These are phyloP conservation scores for Serendipita sp. DNA, from an alignment of 768 basidiomycete genomes.

Conservation along the genomic window DNA sequence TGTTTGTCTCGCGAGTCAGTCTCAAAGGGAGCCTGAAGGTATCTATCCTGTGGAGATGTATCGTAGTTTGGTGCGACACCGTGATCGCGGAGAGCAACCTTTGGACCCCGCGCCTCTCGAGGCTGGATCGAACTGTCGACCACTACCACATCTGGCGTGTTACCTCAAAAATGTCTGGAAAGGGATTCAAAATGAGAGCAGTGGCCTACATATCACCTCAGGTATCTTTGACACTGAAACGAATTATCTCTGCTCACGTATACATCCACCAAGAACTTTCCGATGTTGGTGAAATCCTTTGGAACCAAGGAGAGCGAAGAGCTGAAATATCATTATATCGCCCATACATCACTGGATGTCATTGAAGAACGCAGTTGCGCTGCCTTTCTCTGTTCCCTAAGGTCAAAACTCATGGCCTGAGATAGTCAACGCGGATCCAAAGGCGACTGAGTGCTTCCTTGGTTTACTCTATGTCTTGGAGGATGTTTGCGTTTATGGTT, in stretches of 20 bases:
- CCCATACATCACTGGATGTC: constrained; percentile 78
- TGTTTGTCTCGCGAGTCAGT: no score
- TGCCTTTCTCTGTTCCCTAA: constrained; percentile 9
- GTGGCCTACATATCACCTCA: constrained; percentile 1
- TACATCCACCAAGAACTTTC: constrained; percentile 47
- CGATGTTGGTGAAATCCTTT: constrained; percentile 63
- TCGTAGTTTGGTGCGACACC: no score
- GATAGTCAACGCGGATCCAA: constrained; percentile 28
- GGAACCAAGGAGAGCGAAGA: constrained; percentile 37
- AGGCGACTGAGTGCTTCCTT: constrained; percentile 62
- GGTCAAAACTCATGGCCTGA: constrained; percentile 10
- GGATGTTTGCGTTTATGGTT: constrained; percentile 84
- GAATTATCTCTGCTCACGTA: constrained; percentile 51
- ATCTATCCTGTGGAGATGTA: no score
- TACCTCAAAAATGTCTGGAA: background rate
- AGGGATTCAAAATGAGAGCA: background rate
- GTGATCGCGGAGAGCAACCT: no score
- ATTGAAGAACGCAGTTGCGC: constrained; percentile 77
- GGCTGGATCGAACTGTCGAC: no score
- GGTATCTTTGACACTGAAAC: background rate
- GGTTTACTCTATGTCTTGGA: constrained; percentile 82
- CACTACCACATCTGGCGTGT: no score
- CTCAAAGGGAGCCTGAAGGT: no score
- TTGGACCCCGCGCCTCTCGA: no score
- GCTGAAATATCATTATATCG: constrained; percentile 70